Evolutionary conservation across 495 filamentous ascomycete species (phyloP).

Genomic region (Amorphotheca resinae): DNA sequence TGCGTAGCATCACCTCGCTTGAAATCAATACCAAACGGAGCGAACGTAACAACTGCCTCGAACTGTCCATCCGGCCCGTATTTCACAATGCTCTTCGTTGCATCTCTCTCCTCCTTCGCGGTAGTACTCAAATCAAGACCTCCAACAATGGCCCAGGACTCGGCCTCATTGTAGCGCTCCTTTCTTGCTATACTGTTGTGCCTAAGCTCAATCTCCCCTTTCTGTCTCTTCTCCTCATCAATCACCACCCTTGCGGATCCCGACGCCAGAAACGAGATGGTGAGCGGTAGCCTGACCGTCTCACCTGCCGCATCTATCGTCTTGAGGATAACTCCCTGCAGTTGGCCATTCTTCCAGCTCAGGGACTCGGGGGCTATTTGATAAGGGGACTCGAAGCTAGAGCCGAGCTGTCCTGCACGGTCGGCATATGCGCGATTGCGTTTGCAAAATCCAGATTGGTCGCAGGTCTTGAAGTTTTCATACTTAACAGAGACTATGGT

Average conservation of each 20-base stretch:
- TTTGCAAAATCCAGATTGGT: constrained; percentile 91
- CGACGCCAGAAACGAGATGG: constrained; percentile 76
- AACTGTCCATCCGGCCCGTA: constrained; percentile 70
- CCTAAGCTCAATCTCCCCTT: constrained; percentile 77
- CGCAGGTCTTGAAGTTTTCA: constrained; percentile 90
- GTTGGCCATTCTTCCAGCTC: constrained; percentile 63
- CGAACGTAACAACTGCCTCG: constrained; percentile 68
- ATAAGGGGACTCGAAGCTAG: constrained; percentile 73
- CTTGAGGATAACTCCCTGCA: constrained; percentile 71
- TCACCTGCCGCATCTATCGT: constrained; percentile 44
- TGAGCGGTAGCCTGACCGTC: constrained; percentile 66
- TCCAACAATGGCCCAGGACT: constrained; percentile 76
- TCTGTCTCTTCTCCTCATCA: constrained; percentile 81
- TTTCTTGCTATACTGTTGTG: constrained; percentile 77
- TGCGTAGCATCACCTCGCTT: constrained; percentile 71
- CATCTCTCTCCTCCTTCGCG: constrained; percentile 44
- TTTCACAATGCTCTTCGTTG: constrained; percentile 56
- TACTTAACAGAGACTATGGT: constrained; percentile 70
- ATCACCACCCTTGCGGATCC: constrained; percentile 76
- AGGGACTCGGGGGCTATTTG: constrained; percentile 57
- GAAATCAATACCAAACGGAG: constrained; percentile 77
- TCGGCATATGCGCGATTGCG: constrained; percentile 88
- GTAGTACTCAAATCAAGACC: constrained; percentile 56
- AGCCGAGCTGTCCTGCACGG: constrained; percentile 45
- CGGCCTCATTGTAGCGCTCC: constrained; percentile 85